Percentiles rank a stretch among this genome's conserved stretches.
phyloP scores from a whole-genome alignment of 2,329 filamentous ascomycete genomes.

The Colletotrichum musicola region DNA sequence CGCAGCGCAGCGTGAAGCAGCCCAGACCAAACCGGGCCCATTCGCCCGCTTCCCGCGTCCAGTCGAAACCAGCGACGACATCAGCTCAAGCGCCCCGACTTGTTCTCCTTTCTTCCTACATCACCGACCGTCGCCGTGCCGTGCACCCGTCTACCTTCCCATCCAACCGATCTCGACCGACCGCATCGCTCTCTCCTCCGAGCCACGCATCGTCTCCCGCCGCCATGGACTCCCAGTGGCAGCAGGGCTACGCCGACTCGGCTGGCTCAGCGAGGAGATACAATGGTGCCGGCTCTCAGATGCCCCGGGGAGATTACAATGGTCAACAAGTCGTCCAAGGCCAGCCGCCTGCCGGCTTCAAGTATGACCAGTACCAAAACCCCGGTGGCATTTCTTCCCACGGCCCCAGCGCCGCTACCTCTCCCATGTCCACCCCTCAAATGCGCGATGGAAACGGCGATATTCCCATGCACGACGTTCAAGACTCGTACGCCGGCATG shows the following conservation, averaged over 20 bases:
- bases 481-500: slow-evolving; percentile 84
- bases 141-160: slow-evolving; percentile 22
- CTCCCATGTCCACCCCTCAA: slow-evolving; percentile 69
- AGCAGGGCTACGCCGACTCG: slow-evolving; percentile 76
- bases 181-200: slow-evolving; percentile 19
- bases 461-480: slow-evolving; percentile 86
- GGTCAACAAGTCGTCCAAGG: slow-evolving; percentile 40
- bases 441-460: slow-evolving; percentile 80
- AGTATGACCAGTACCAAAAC: slow-evolving; percentile 76
- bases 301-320: slow-evolving; percentile 49
- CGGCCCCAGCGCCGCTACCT: slow-evolving; percentile 65
- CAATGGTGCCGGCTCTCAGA: slow-evolving; percentile 61
- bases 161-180: slow-evolving; percentile 24
- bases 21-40: slow-evolving; percentile 28
- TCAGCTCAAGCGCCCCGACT: slow-evolving; percentile 34
- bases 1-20: slow-evolving; percentile 6
- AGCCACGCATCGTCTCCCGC: slow-evolving; percentile 39
- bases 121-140: slow-evolving; percentile 29
- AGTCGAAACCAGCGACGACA: slow-evolving; percentile 37
- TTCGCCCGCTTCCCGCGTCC: slow-evolving; percentile 39
- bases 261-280: slow-evolving; percentile 74
- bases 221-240: slow-evolving; percentile 63
- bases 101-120: slow-evolving; percentile 34
- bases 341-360: slow-evolving; percentile 69
- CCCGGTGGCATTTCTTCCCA: slow-evolving; percentile 46